A percentile compares a stretch with the other conserved stretches of the same genome.
Evolutionary conservation across 192 early-diverging fungal species (phyloP).

Genomic region (Helicostylum pulchrum): DNA sequence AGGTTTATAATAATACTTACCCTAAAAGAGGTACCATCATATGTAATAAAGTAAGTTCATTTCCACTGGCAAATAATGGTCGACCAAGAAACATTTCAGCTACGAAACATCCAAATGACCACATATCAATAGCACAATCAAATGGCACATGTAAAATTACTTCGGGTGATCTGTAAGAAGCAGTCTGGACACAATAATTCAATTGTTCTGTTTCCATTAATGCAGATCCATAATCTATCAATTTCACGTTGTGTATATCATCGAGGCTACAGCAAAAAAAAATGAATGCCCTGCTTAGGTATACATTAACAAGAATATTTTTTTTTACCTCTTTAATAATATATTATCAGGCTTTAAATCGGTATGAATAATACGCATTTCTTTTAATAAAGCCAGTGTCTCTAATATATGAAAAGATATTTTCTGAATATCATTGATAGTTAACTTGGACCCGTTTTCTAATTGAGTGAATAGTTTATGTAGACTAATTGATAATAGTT

Average conservation of each 20-base stretch:
- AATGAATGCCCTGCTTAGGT: constrained; percentile 35
- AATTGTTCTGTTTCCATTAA: constrained; percentile 81
- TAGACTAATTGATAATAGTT: constrained; percentile 90
- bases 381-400: constrained; percentile 74
- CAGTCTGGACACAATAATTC: constrained; percentile 96
- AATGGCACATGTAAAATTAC: constrained; percentile 90
- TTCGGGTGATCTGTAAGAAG: constrained; percentile 95
- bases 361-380: constrained; percentile 90
- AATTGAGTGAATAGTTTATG: constrained; percentile 89
- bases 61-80: constrained; percentile 90
- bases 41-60: constrained; percentile 90
- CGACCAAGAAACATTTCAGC: constrained; percentile 92
- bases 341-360: constrained; percentile 99
- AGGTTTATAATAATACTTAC: constrained; percentile 29
- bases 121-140: constrained; percentile 95
- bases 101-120: constrained; percentile 97
- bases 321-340: constrained; percentile 74
- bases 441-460: constrained; percentile 90
- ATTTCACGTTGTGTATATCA: constrained; percentile 88
- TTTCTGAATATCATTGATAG: constrained; percentile 85
- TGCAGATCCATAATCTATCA: constrained; percentile 98
- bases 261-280: constrained; percentile 55
- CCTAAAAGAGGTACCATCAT: constrained; percentile 92
- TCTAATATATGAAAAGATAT: constrained; percentile 90
- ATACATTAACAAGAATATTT: neutral